Conservation (phyloP, 345 rosid genomes). For the Corchorus olitorius region DNA sequence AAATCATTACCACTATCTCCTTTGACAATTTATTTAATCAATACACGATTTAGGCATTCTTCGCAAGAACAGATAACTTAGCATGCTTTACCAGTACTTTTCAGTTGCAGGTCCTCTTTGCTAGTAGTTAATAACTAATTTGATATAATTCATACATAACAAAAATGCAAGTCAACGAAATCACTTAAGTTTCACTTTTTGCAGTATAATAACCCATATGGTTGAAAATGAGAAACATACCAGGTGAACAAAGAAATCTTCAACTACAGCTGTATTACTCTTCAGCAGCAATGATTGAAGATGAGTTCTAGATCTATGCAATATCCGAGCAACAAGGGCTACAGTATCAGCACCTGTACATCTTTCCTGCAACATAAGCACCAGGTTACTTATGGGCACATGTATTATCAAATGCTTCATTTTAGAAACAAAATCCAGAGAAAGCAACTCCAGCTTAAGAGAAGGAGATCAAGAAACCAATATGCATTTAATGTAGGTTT, state of each 20-base stretch:
- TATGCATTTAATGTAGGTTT: not conserved
- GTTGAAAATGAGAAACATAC: slow-evolving; percentile 42
- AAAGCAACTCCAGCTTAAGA: not conserved
- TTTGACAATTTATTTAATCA: slow-evolving; percentile 5
- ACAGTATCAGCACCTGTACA: slow-evolving; percentile 82
- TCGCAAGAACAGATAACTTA: not conserved
- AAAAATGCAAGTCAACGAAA: not conserved
- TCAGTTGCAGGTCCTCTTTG: not conserved
- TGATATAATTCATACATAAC: not conserved
- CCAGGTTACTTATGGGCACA: slow-evolving; percentile 24
- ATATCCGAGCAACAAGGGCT: slow-evolving; percentile 79
- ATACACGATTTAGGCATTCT: not conserved
- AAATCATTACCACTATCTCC: not conserved
- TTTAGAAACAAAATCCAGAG: slow-evolving; percentile 10
- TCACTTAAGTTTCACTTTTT: not conserved
- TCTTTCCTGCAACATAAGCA: slow-evolving; percentile 78
- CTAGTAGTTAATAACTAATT: not conserved
- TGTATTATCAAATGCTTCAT: slow-evolving; percentile 9
- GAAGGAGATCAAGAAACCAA: slow-evolving; percentile 20
- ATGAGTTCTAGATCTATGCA: slow-evolving; percentile 88
- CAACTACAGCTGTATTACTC: slow-evolving; percentile 75
- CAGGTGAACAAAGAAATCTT: slow-evolving; percentile 82
- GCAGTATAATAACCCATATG: slow-evolving; percentile 12
- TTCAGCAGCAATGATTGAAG: slow-evolving; percentile 91
- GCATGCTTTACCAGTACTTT: not conserved